A percentile compares a stretch with the other conserved stretches of the same genome.
Conservation (phyloP, 352 stramenopile species). For the Globisporangium takayamanum region DNA sequence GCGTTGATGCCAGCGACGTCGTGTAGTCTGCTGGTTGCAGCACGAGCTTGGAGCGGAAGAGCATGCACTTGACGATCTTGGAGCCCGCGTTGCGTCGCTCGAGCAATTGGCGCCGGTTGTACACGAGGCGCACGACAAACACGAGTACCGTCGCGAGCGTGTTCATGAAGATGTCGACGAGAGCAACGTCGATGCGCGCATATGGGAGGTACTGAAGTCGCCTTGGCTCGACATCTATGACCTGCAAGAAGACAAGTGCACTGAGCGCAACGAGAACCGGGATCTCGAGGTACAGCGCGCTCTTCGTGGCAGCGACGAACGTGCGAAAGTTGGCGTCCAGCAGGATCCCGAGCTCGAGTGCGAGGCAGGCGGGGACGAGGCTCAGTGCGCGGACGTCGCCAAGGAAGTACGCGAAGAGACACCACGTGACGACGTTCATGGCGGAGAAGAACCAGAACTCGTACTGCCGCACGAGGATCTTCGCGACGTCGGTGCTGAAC, state of each 20-base stretch:
- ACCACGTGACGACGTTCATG: slow-evolving; percentile 17
- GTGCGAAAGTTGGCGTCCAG: slow-evolving; percentile 20
- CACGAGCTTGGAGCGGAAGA: slow-evolving; percentile 25
- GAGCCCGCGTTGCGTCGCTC: slow-evolving; percentile 14
- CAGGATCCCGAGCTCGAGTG: slow-evolving; percentile 15
- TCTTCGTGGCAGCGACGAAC: slow-evolving; percentile 3
- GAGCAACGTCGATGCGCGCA: slow-evolving; percentile 14
- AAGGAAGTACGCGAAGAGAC: slow-evolving; percentile 13
- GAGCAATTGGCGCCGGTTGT: slow-evolving; percentile 27
- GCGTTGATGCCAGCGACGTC: neutral
- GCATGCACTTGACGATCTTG: slow-evolving; percentile 28
- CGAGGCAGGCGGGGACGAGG: slow-evolving; percentile 17
- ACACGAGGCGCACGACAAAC: slow-evolving; percentile 26
- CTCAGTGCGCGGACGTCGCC: slow-evolving; percentile 11
- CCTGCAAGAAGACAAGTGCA: slow-evolving; percentile 14
- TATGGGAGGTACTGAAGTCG: slow-evolving; percentile 15
- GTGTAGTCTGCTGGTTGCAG: slow-evolving; percentile 6
- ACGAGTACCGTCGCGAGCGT: slow-evolving; percentile 24
- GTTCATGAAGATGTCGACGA: slow-evolving; percentile 31
- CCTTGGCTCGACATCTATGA: slow-evolving; percentile 18
- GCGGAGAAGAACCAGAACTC: slow-evolving; percentile 17
- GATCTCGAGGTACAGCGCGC: slow-evolving; percentile 1
- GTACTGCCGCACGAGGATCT: slow-evolving; percentile 3
- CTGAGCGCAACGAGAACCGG: slow-evolving; percentile 16
- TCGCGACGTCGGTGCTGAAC: slow-evolving; percentile 6